Evolutionary conservation across 179 eudicot species (phyloP), one percentile per base, ranked within the genome.

Genomic region (Corrigiola litoralis): DNA sequence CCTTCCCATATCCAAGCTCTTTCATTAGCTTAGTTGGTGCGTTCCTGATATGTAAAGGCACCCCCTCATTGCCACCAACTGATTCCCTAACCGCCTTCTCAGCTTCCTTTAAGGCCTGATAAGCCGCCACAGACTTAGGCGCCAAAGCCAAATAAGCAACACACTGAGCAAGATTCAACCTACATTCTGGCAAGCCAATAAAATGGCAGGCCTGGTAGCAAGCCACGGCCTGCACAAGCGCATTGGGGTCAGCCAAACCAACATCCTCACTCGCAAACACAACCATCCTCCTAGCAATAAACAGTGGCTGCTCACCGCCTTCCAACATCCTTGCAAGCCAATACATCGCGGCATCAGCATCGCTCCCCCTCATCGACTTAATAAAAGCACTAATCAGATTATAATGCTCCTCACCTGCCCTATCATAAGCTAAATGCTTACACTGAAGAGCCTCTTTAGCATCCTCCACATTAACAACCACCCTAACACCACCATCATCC

Each of bases 301-400:
- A 91, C 3, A 91, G 79, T 16, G 97, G 94, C 59, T 91, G 76
- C 58, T 91, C 97, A 36, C 97, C 95, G 28, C 95, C 97, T 75
- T 86, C 86, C 44, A 91, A 63, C 97, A 91, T 91, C 73, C 97
- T 80, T 6, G 91, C 96, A 21, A 91, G 79, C 97, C 94, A 91
- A 69, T 91, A 91, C 38, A 86, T 75, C 1, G 96, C 74, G 0
- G 97, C 97, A 66, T 91, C 69, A 0, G 85, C 87, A 72, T 91
- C 91, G 23, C 80, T 86, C 23, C 97, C 97, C 58, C 97, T 81
- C 94, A 91, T 91, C 11, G 97, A 91, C 73, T 91, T 88, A 58
- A 84, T 89, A 31, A 91, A 77, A 5, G 97, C 97, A 36, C 95
- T 86, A 5, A 88, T 91, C 16, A 88, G 60, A 61, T 91, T 88